Evolutionary conservation across 352 stramenopile genomes (phyloP).

Genomic region (Globisporangium okanoganense): DNA sequence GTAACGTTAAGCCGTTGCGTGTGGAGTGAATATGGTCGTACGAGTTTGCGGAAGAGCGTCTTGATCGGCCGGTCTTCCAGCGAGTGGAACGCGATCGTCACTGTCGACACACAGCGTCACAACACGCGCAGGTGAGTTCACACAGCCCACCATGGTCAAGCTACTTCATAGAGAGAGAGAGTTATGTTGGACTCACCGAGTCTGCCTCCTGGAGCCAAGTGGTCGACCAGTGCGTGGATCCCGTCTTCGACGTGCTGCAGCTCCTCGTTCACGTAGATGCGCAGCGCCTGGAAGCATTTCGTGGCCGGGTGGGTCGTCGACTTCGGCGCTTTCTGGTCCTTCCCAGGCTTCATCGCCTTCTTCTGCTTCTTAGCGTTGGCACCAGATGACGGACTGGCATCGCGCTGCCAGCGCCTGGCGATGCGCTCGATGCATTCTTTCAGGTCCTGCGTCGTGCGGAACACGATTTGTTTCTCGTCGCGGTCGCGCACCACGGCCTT

Average conservation of each 20-base stretch:
- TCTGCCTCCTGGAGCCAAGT: slow-evolving; percentile 49
- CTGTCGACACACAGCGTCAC: slow-evolving; percentile 20
- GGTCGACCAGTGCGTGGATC: slow-evolving; percentile 45
- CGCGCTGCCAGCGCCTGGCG: slow-evolving; percentile 55
- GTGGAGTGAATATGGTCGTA: slow-evolving; percentile 18
- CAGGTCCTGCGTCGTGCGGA: slow-evolving; percentile 60
- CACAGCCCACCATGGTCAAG: not conserved
- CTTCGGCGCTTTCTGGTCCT: slow-evolving; percentile 13
- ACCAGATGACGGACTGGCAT: not conserved
- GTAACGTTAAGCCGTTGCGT: not conserved
- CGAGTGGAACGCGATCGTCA: slow-evolving; percentile 83
- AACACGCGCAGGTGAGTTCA: slow-evolving; percentile 28
- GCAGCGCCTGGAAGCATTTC: slow-evolving; percentile 73
- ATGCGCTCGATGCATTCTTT: slow-evolving; percentile 76
- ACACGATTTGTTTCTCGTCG: slow-evolving; percentile 42
- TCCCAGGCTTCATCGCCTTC: slow-evolving; percentile 15
- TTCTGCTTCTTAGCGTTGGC: slow-evolving; percentile 2
- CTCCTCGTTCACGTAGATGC: slow-evolving; percentile 81
- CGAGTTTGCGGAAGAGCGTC: slow-evolving; percentile 59
- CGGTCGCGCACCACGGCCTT: slow-evolving; percentile 74
- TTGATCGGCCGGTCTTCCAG: slow-evolving; percentile 84
- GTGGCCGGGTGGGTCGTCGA: slow-evolving; percentile 60
- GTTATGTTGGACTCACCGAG: slow-evolving; percentile 22
- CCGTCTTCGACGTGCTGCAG: slow-evolving; percentile 62
- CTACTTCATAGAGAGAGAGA: too few relatives aligned